phyloP scores from a whole-genome alignment of 352 stramenopile species.

The Globisporangium parvum region DNA sequence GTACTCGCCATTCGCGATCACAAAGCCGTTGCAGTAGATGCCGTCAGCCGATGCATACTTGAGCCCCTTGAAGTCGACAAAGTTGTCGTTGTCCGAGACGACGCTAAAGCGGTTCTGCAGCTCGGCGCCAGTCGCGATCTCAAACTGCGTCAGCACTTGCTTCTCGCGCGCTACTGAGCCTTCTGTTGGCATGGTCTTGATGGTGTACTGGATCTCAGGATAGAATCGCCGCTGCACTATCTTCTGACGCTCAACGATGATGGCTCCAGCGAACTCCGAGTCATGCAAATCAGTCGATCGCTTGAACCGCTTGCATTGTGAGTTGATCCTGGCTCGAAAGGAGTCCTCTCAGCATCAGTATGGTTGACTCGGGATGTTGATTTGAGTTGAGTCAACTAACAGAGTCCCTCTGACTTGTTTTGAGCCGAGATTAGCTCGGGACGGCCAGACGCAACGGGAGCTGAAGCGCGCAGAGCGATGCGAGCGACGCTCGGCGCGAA shows the following conservation, averaged over 20 bases:
- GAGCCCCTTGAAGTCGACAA: not conserved
- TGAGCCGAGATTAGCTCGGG: not conserved
- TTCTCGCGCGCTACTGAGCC: not conserved
- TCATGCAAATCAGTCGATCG: too few species aligned
- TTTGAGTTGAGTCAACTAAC: too few species aligned
- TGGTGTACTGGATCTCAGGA: not conserved
- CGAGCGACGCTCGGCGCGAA: constrained; percentile 14
- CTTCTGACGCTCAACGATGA: too few species aligned
- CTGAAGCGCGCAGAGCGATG: too few species aligned
- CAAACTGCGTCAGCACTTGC: constrained; percentile 15
- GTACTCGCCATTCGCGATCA: constrained; percentile 24
- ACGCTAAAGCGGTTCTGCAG: constrained; percentile 1
- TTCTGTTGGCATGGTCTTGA: not conserved
- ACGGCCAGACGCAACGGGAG: too few species aligned
- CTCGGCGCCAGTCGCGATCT: constrained; percentile 7
- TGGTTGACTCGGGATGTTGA: too few species aligned
- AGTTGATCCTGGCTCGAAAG: too few species aligned
- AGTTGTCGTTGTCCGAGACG: constrained; percentile 1
- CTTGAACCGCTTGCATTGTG: too few species aligned
- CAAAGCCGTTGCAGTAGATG: constrained; percentile 17
- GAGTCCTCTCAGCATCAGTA: too few species aligned
- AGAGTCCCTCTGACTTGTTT: too few species aligned
- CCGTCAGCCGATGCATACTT: not conserved
- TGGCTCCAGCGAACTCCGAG: too few species aligned
- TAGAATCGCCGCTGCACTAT: constrained; percentile 17